A percentile compares a stretch with the other conserved stretches of the same genome.
Evolutionary conservation across 305 asterid genomes (phyloP).

Genomic region (Ajuga reptans): DNA sequence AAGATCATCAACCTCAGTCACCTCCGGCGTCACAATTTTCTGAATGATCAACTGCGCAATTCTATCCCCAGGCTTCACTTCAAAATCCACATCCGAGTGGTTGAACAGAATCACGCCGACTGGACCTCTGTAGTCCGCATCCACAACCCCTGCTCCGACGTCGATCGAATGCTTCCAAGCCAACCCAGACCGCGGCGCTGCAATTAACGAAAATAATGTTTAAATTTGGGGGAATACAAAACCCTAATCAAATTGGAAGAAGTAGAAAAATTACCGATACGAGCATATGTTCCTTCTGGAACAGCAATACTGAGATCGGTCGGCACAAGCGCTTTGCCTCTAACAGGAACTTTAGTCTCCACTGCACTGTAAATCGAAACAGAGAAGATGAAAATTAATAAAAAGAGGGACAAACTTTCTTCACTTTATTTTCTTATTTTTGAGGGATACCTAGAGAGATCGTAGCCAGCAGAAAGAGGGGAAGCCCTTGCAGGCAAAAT

Average conservation of each 20-base stretch:
- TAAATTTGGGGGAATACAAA: neutral
- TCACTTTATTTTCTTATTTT: no score
- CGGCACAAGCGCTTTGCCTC: conserved; percentile 18
- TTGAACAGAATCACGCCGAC: conserved; percentile 22
- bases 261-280: neutral
- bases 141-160: conserved; percentile 23
- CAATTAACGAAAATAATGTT: neutral
- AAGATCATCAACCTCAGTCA: conserved; percentile 18
- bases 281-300: conserved; percentile 23
- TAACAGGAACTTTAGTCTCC: conserved; percentile 15
- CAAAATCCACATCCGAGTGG: conserved; percentile 14
- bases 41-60: conserved; percentile 19
- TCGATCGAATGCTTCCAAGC: conserved; percentile 22
- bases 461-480: conserved; percentile 22
- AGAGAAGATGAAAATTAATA: neutral
- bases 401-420: neutral
- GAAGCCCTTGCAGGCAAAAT: conserved; percentile 19
- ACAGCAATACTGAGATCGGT: conserved; percentile 20
- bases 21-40: conserved; percentile 20
- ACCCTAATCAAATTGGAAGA: no score
- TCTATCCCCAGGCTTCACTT: conserved; percentile 17
- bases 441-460: conserved; percentile 15
- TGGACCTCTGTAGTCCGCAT: conserved; percentile 18
- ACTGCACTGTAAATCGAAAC: neutral
- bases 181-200: conserved; percentile 23